A percentile compares a stretch with the other conserved stretches of the same genome.
These are phyloP conservation scores for Alectoria sarmentosa DNA, from an alignment of 495 filamentous ascomycete species.

Conservation along the genomic window DNA sequence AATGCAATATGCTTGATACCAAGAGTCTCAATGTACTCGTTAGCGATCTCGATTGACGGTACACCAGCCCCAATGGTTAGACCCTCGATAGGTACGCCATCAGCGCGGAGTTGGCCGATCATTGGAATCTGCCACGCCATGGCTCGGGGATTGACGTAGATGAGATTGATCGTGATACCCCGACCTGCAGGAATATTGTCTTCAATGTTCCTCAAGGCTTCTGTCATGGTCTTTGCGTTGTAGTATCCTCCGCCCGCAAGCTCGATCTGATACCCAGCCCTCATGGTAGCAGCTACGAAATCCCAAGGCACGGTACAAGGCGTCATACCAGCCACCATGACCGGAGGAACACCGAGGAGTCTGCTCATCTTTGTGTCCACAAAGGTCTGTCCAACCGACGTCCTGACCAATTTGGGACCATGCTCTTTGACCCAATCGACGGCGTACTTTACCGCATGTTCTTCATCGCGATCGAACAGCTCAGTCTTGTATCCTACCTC, in stretches of 20 bases:
- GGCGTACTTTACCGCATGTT: slow-evolving; percentile 88
- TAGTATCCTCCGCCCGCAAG: slow-evolving; percentile 91
- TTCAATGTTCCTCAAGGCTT: slow-evolving; percentile 84
- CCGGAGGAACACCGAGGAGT: slow-evolving; percentile 76
- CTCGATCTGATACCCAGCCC: slow-evolving; percentile 90
- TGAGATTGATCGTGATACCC: slow-evolving; percentile 89
- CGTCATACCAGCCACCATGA: slow-evolving; percentile 96
- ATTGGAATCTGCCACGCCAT: slow-evolving; percentile 98
- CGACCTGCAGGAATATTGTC: slow-evolving; percentile 80
- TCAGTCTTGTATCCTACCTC: slow-evolving; percentile 97
- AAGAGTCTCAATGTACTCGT: slow-evolving; percentile 91
- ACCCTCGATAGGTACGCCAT: slow-evolving; percentile 90
- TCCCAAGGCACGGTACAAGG: slow-evolving; percentile 91
- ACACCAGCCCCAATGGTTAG: slow-evolving; percentile 93
- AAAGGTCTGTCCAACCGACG: slow-evolving; percentile 74
- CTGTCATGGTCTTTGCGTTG: slow-evolving; percentile 82
- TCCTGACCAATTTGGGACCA: slow-evolving; percentile 81
- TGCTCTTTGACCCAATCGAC: slow-evolving; percentile 98
- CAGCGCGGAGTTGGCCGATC: slow-evolving; percentile 71
- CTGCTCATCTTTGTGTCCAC: slow-evolving; percentile 98
- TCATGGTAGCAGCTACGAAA: slow-evolving; percentile 93
- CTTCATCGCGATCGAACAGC: slow-evolving; percentile 89
- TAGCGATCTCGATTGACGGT: slow-evolving; percentile 86
- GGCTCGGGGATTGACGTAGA: slow-evolving; percentile 92
- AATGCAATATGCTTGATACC: slow-evolving; percentile 91